phyloP scores from a whole-genome alignment of 176 grass and related monocot genomes.

The bread wheat (Triticum aestivum) region DNA sequence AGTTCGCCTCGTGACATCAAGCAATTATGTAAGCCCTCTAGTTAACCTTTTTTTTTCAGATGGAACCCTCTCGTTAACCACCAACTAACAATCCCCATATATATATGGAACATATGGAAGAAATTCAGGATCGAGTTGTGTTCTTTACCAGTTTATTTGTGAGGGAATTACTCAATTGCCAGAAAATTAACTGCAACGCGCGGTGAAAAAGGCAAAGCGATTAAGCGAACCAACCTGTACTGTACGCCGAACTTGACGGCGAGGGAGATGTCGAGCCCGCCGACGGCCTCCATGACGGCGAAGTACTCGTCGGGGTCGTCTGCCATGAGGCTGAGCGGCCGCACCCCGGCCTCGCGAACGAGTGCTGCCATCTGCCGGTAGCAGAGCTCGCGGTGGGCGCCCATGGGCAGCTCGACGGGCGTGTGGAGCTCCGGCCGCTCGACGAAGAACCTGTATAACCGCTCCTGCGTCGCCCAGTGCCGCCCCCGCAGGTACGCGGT shows the following conservation, averaged over 20 bases:
- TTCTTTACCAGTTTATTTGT: background rate
- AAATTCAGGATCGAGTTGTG: background rate
- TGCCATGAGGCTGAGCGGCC: conserved; percentile 63
- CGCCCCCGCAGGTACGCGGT: conserved; percentile 47
- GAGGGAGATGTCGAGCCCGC: conserved; percentile 84
- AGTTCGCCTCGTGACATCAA: background rate
- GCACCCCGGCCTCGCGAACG: conserved; percentile 75
- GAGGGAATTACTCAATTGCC: background rate
- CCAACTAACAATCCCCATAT: background rate
- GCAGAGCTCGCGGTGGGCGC: conserved; percentile 80
- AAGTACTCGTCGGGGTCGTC: conserved; percentile 68
- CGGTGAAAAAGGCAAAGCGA: background rate
- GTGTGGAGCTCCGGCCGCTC: conserved; percentile 77
- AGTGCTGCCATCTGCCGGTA: conserved; percentile 74
- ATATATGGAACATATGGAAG: background rate
- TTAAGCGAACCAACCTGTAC: conserved; percentile 54
- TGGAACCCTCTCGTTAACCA: background rate
- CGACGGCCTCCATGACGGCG: conserved; percentile 77
- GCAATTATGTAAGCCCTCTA: background rate
- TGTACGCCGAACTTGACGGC: conserved; percentile 92
- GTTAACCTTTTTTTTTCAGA: no score
- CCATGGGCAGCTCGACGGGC: conserved; percentile 72
- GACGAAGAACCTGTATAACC: conserved; percentile 66
- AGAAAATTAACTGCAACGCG: background rate
- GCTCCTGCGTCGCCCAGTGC: conserved; percentile 51